A percentile compares a stretch with the other conserved stretches of the same genome.
phyloP scores from a whole-genome alignment of 2,329 filamentous ascomycete species.

The Colletotrichum australisinense region DNA sequence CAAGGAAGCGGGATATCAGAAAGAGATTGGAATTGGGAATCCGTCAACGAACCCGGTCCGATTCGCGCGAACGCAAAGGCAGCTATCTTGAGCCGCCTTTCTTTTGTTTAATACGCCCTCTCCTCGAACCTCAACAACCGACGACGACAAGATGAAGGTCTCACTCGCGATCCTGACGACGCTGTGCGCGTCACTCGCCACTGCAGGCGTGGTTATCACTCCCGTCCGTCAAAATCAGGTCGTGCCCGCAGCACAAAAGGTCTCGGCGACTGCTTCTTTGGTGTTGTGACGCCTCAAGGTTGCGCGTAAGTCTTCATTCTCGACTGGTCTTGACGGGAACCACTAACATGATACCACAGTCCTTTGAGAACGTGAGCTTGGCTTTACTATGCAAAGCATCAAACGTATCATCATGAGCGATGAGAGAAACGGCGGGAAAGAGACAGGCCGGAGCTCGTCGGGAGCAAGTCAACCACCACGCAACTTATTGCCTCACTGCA shows the following conservation, averaged over 20 bases:
- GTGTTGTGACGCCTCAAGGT: conserved; percentile 65
- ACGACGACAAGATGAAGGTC: conserved; percentile 53
- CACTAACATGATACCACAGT: not conserved
- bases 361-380: conserved; percentile 12
- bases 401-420: not conserved
- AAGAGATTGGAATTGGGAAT: conserved; percentile 7
- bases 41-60: not conserved
- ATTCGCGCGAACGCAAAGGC: not conserved
- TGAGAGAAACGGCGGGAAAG: not conserved
- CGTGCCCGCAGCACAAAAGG: conserved; percentile 46
- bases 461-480: not conserved
- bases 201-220: conserved; percentile 66
- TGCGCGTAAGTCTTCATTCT: conserved; percentile 61
- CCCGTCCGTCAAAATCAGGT: conserved; percentile 64
- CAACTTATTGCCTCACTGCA: not conserved
- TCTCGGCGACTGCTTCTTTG: conserved; percentile 64
- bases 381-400: no score
- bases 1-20: not conserved
- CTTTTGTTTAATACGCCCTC: not conserved
- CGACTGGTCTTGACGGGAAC: not conserved
- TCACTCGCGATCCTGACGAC: conserved; percentile 52
- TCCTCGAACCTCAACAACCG: not conserved
- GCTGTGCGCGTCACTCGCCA: conserved; percentile 57
- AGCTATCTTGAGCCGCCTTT: conserved; percentile 23
- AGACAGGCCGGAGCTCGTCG: conserved; percentile 31